Conservation (phyloP, 2,329 filamentous ascomycete genomes). For the Ascosphaera apis region DNA sequence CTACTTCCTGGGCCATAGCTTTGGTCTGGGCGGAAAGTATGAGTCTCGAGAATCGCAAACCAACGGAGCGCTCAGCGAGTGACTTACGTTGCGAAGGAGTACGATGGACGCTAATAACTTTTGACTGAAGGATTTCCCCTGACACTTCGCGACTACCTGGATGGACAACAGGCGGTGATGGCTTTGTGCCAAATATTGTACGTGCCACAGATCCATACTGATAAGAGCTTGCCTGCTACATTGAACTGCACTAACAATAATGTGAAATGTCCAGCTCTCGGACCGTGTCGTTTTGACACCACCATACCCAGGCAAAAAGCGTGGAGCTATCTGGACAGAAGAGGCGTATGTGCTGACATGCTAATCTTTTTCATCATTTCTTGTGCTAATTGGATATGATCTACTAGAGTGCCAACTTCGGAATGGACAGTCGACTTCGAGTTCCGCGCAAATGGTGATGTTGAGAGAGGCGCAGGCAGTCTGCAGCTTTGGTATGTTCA, state of each 20-base stretch:
- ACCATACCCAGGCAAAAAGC: constrained; percentile 60
- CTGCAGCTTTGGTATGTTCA: constrained; percentile 80
- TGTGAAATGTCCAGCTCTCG: constrained; percentile 32
- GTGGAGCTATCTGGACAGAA: constrained; percentile 64
- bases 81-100: background rate
- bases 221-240: background rate
- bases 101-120: background rate
- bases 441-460: constrained; percentile 61
- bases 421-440: constrained; percentile 68
- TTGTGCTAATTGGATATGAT: constrained; percentile 3
- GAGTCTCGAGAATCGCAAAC: constrained; percentile 3
- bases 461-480: constrained; percentile 63
- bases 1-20: constrained; percentile 49
- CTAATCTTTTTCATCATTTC: background rate
- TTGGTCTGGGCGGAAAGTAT: constrained; percentile 46
- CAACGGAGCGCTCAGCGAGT: background rate
- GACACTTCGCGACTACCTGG: constrained; percentile 27
- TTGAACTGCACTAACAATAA: constrained; percentile 5
- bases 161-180: constrained; percentile 31
- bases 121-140: constrained; percentile 31
- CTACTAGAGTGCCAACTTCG: constrained; percentile 22
- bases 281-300: constrained; percentile 87
- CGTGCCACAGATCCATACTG: constrained; percentile 4
- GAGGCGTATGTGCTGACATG: constrained; percentile 17
- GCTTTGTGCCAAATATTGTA: constrained; percentile 31